Conservation (phyloP, 2,329 filamentous ascomycete genomes). For the Apiospora arundinis region DNA sequence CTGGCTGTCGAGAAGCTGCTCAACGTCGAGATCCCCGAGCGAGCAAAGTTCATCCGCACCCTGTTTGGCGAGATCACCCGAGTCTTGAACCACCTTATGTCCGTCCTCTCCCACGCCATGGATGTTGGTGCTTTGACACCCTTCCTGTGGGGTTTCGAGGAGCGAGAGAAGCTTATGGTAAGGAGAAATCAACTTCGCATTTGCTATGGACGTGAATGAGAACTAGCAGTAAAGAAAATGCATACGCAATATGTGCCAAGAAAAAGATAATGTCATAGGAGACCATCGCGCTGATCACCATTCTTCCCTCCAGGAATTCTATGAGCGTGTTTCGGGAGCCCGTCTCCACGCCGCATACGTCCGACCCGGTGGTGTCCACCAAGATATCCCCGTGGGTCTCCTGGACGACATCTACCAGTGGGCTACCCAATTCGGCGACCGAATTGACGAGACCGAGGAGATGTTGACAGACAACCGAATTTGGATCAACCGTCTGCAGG, state of each 20-base stretch:
- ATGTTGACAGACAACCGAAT: slow-evolving; percentile 99
- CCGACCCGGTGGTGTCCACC: slow-evolving; percentile 92
- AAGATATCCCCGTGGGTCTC: slow-evolving; percentile 91
- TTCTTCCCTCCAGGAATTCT: slow-evolving; percentile 79
- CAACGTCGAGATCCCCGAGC: slow-evolving; percentile 93
- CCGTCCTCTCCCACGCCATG: slow-evolving; percentile 95
- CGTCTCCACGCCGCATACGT: slow-evolving; percentile 97
- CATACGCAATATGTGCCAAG: slow-evolving; percentile 18
- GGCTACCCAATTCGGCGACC: slow-evolving; percentile 98
- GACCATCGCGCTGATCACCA: slow-evolving; percentile 3
- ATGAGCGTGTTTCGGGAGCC: slow-evolving; percentile 97
- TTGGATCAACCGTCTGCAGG: slow-evolving; percentile 93
- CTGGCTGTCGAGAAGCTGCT: slow-evolving; percentile 97
- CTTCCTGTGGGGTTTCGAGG: slow-evolving; percentile 99
- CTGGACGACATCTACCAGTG: slow-evolving; percentile 99
- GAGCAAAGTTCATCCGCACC: slow-evolving; percentile 96
- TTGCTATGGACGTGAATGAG: slow-evolving; percentile 5
- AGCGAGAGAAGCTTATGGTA: slow-evolving; percentile 99
- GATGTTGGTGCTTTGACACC: slow-evolving; percentile 97
- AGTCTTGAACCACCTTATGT: slow-evolving; percentile 97
- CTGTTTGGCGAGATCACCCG: slow-evolving; percentile 95
- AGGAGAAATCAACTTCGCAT: slow-evolving; percentile 38
- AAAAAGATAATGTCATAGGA: not conserved
- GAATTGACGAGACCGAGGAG: slow-evolving; percentile 98
- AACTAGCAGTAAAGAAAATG: slow-evolving; percentile 21